phyloP scores from a whole-genome alignment of 2,329 filamentous ascomycete species.

The Penicillium sp. region DNA sequence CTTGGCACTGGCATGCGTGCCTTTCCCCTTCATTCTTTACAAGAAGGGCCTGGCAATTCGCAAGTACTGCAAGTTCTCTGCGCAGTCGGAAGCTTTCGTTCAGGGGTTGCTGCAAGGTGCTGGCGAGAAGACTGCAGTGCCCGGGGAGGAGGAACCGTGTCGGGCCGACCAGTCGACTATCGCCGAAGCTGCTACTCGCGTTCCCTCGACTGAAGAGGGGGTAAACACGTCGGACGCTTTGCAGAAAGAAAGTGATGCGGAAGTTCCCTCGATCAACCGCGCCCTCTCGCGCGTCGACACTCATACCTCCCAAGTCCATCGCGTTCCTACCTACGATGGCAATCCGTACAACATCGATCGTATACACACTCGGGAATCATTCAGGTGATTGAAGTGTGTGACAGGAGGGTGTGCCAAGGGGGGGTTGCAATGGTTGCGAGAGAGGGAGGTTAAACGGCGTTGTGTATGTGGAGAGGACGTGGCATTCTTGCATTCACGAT shows the following conservation, averaged over 20 bases:
- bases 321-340: slow-evolving; percentile 22
- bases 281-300: slow-evolving; percentile 13
- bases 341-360: slow-evolving; percentile 24
- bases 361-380: slow-evolving; percentile 22
- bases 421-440: neutral
- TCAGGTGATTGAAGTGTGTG: slow-evolving; percentile 11
- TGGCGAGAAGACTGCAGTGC: neutral
- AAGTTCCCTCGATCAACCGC: slow-evolving; percentile 15
- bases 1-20: slow-evolving; percentile 47
- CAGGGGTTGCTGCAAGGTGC: slow-evolving; percentile 15
- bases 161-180: slow-evolving; percentile 1
- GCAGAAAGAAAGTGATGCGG: slow-evolving; percentile 16
- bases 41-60: slow-evolving; percentile 44
- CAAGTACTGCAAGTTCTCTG: slow-evolving; percentile 45
- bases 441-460: neutral
- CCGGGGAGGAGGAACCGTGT: neutral
- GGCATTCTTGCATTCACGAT: neutral
- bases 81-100: slow-evolving; percentile 33
- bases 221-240: neutral
- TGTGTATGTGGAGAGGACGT: neutral
- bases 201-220: neutral
- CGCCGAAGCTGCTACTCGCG: neutral
- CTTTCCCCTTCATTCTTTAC: slow-evolving; percentile 49
- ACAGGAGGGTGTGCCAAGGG: neutral
- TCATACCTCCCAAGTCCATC: slow-evolving; percentile 9